Evolutionary conservation across 148 eudicot genomes (phyloP).

Genomic region (Rhododendron vialii): DNA sequence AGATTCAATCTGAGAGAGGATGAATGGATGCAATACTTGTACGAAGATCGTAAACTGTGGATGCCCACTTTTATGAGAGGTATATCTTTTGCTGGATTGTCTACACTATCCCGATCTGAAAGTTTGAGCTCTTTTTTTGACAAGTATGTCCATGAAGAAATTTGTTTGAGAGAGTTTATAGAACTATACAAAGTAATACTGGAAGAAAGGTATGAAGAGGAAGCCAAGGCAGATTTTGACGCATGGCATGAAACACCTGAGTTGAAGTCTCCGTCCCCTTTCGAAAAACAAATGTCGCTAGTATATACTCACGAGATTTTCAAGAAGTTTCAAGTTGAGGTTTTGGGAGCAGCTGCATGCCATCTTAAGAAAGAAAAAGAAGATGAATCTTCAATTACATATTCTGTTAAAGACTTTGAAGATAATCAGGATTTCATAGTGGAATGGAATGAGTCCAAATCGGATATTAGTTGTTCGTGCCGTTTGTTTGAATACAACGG

Average conservation of each 20-base stretch:
- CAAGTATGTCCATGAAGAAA: slow-evolving; percentile 37
- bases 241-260: slow-evolving; percentile 72
- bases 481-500: slow-evolving; percentile 59
- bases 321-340: slow-evolving; percentile 59
- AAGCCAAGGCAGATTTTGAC: slow-evolving; percentile 62
- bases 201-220: slow-evolving; percentile 53
- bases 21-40: slow-evolving; percentile 48
- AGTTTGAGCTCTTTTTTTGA: slow-evolving; percentile 53
- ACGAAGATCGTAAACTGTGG: slow-evolving; percentile 52
- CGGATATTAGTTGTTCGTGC: slow-evolving; percentile 57
- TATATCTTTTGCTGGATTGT: slow-evolving; percentile 54
- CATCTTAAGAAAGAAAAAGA: slow-evolving; percentile 62
- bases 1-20: slow-evolving; percentile 43
- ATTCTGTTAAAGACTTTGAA: slow-evolving; percentile 58
- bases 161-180: slow-evolving; percentile 44
- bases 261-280: slow-evolving; percentile 65
- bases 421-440: slow-evolving; percentile 45
- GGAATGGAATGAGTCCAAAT: slow-evolving; percentile 49
- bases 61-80: slow-evolving; percentile 47
- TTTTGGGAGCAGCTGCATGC: slow-evolving; percentile 70
- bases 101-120: slow-evolving; percentile 40
- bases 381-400: slow-evolving; percentile 34
- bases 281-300: slow-evolving; percentile 56
- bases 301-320: slow-evolving; percentile 57
- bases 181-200: slow-evolving; percentile 45